Base-by-base conservation (phyloP, 2,329 filamentous ascomycete species). In the Trichoderma brevicompactum region DNA sequence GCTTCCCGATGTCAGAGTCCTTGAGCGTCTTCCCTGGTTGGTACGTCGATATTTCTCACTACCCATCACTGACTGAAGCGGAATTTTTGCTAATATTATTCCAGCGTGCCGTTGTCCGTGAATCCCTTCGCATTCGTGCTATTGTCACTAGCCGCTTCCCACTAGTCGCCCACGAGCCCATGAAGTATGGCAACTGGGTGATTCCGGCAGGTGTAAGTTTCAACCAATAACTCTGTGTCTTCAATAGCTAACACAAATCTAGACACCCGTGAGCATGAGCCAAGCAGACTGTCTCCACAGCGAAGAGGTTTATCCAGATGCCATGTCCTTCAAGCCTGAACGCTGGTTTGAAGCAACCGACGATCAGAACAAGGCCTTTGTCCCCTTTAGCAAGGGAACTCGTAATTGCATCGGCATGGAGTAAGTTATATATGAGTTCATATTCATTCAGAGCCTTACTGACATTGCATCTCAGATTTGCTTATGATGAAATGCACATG, bases 1-100 rank as follows among this genome's bases (percentile, higher is more conserved):
- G 48, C 68, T 12, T 36, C 54, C 55, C 56, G 10, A 54, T 52
- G 73, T 68, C 68, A 58, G 60, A 17, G 66, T 72, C 7, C 70
- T 79, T 23, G 74, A 79, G 67, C 68, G 70, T 60, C 69, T 80
- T 7, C 74, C 75, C 1, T 80, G 77, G 61, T 72, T 83, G 9
- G 52, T 54, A 40, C 9, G 52, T 54, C 19, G 3, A n/a, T 28
- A 70, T 79, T 7, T 69, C 38, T 17, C 36, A 15, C 3, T 19
- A 9, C 52, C 4, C 9, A 7, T 36, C 23, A 4, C 4, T n/a
- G n/a, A 10, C 13, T 10, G 50, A 9, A 53, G 15, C 17, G 5
- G 43, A 23, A 19, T n/a, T 54, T 38, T 54, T 10, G 52, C 52
- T 19, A 54, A 36, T 40, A 4, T 17, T 34, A 8, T 19, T 54